Percentiles rank a stretch among this genome's conserved stretches.
phyloP scores from a whole-genome alignment of 257 asterid species.

The Sherardia arvensis region DNA sequence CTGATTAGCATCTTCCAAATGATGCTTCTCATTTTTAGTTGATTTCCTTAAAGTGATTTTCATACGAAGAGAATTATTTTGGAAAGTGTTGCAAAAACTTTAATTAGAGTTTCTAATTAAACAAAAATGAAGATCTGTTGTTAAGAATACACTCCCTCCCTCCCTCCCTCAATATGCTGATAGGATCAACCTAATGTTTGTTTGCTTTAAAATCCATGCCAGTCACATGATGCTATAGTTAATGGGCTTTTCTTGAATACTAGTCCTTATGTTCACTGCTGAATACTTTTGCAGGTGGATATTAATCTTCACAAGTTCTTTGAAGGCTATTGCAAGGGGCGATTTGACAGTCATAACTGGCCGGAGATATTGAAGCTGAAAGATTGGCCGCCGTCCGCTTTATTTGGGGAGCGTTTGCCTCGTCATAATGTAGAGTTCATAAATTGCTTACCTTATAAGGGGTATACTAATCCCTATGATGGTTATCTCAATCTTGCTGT shows the following conservation, averaged over 20 bases:
- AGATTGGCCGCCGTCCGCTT: constrained; percentile 20
- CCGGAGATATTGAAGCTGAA: constrained; percentile 15
- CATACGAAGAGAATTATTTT: too few species aligned
- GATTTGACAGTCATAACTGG: constrained; percentile 2
- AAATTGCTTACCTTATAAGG: constrained; percentile 74
- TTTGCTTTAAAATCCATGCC: too few species aligned
- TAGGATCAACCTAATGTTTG: too few species aligned
- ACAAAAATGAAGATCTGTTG: too few species aligned
- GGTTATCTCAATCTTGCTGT: constrained; percentile 68
- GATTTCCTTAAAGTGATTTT: too few species aligned
- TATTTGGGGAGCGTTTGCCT: constrained; percentile 14
- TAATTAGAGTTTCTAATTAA: too few species aligned
- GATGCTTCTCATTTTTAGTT: background rate
- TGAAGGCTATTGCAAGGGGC: constrained; percentile 6
- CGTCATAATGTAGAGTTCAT: constrained; percentile 17
- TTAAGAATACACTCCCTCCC: too few species aligned
- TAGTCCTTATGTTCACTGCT: background rate
- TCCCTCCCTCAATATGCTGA: too few species aligned
- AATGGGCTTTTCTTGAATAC: background rate
- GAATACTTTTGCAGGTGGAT: constrained; percentile 5
- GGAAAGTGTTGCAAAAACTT: too few species aligned
- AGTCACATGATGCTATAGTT: too few species aligned
- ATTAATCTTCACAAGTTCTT: constrained; percentile 14
- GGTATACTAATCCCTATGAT: constrained; percentile 51
- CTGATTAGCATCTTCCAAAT: background rate